Conservation (phyloP, 2,329 filamentous ascomycete genomes). For the Exophiala spinifera region DNA sequence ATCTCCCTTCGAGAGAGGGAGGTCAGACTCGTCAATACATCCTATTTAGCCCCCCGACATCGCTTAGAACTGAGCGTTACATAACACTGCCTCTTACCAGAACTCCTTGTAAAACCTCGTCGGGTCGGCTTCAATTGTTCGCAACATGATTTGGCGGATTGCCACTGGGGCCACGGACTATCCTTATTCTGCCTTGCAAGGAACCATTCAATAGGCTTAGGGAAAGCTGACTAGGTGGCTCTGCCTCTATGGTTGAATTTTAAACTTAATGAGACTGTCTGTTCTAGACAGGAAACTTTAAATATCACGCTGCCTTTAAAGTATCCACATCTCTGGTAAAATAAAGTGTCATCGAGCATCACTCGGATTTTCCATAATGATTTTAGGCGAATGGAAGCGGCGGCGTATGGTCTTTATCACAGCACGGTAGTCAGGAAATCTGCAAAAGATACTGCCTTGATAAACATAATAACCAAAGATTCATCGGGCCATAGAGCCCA, state of each 20-base stretch:
- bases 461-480: conserved; percentile 19
- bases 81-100: too few species aligned
- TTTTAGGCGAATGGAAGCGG: conserved; percentile 13
- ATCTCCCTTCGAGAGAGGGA: too few species aligned
- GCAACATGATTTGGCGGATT: not conserved
- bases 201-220: conserved; percentile 8
- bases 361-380: conserved; percentile 6
- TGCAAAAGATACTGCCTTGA: conserved; percentile 27
- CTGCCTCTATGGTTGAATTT: not conserved
- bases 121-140: not conserved
- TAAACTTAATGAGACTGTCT: conserved; percentile 8
- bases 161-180: conserved; percentile 1
- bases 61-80: too few species aligned
- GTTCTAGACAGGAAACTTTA: conserved; percentile 17
- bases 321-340: conserved; percentile 24
- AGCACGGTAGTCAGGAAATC: conserved; percentile 8
- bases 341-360: conserved; percentile 16
- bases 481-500: conserved; percentile 18
- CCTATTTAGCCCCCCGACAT: too few species aligned
- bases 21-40: too few species aligned
- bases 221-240: conserved; percentile 6
- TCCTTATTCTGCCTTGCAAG: not conserved
- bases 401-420: conserved; percentile 13
- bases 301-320: conserved; percentile 23
- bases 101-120: too few species aligned